phyloP scores from a whole-genome alignment of 805 yeast species.

The Lipomyces japonicus region DNA sequence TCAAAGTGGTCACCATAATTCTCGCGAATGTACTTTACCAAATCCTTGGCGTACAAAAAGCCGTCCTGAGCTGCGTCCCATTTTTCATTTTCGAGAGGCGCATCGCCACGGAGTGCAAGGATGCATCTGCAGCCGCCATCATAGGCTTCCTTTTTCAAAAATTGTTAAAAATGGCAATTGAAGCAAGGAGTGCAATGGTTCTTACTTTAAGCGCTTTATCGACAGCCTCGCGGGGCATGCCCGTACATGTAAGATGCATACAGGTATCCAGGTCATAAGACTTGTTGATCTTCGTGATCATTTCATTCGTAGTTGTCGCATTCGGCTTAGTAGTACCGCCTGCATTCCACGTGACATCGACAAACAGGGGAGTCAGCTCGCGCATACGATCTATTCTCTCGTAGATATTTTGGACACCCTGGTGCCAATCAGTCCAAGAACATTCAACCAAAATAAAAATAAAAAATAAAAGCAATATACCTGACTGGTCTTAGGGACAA shows the following conservation, averaged over 20 bases:
- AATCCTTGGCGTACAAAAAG: conserved; percentile 82
- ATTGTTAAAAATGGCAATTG: background rate
- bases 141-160: conserved; percentile 57
- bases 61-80: conserved; percentile 54
- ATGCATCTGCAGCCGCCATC: conserved; percentile 93
- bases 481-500: conserved; percentile 86
- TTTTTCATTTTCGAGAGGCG: conserved; percentile 58
- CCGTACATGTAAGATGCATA: conserved; percentile 96
- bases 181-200: background rate
- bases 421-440: conserved; percentile 36
- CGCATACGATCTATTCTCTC: conserved; percentile 98
- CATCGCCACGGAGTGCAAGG: conserved; percentile 92
- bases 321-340: conserved; percentile 67
- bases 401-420: conserved; percentile 92
- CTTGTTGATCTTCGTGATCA: conserved; percentile 85
- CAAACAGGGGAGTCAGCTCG: conserved; percentile 81
- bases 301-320: conserved; percentile 79
- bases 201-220: conserved; percentile 64
- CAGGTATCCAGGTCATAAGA: conserved; percentile 92
- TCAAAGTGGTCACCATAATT: conserved; percentile 85
- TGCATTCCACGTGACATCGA: conserved; percentile 98
- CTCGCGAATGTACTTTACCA: conserved; percentile 67
- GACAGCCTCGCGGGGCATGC: conserved; percentile 76
- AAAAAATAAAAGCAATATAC: conserved; percentile 6
- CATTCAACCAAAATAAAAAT: background rate